Percentiles rank a stretch among this genome's conserved stretches.
phyloP scores from a whole-genome alignment of 2,329 filamentous ascomycete genomes.

The Graphiopsis chlorocephala region DNA sequence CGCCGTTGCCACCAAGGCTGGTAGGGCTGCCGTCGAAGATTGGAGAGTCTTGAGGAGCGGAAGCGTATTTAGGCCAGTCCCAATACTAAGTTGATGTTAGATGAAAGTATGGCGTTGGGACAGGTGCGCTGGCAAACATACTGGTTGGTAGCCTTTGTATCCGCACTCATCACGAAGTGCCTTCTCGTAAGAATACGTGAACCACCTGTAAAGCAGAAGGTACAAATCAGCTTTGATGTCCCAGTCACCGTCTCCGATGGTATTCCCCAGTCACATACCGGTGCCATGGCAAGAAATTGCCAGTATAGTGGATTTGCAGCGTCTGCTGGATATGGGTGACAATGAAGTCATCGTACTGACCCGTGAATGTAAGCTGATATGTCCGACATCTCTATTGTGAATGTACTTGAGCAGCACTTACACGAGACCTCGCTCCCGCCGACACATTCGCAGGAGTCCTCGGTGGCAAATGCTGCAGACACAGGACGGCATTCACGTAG shows the following conservation, averaged over 20 bases:
- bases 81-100: conserved; percentile 33
- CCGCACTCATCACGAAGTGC: conserved; percentile 45
- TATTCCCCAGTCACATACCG: conserved; percentile 20
- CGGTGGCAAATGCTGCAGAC: conserved; percentile 18
- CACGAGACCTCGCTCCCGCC: conserved; percentile 6
- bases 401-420: background rate
- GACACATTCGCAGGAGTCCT: conserved; percentile 8
- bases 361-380: background rate
- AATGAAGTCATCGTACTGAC: conserved; percentile 30
- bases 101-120: conserved; percentile 26
- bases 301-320: conserved; percentile 27
- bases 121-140: background rate
- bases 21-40: conserved; percentile 56
- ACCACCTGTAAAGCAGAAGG: conserved; percentile 31
- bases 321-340: conserved; percentile 30
- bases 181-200: conserved; percentile 42
- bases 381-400: background rate
- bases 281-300: conserved; percentile 43
- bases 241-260: background rate
- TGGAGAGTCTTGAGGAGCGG: conserved; percentile 46
- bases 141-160: conserved; percentile 42
- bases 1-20: conserved; percentile 35
- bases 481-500: conserved; percentile 21
- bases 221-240: background rate
- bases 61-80: conserved; percentile 51